phyloP scores from a whole-genome alignment of 192 early-diverging fungal species.

The Rhizophagus sp. region DNA sequence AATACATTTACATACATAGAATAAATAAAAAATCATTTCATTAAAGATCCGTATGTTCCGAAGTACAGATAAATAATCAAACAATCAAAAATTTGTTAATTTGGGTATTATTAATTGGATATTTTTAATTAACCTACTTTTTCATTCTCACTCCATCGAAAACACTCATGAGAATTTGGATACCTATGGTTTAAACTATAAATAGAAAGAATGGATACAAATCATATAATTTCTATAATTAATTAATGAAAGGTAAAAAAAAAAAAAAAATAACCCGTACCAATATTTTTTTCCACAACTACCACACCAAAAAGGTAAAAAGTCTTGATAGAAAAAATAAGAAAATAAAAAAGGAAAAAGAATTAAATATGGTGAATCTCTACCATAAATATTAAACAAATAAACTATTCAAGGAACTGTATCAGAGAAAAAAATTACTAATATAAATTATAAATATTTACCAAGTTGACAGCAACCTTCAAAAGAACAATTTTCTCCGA shows the following conservation, averaged over 20 bases:
- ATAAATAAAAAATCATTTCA: too few species aligned
- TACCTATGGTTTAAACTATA: conserved; percentile 37
- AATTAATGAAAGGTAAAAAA: background rate
- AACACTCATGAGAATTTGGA: conserved; percentile 32
- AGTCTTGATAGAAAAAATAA: background rate
- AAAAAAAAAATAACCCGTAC: background rate
- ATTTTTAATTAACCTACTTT: conserved; percentile 21
- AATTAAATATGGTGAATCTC: background rate
- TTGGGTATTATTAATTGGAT: background rate
- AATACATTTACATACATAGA: background rate
- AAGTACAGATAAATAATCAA: background rate
- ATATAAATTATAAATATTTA: background rate
- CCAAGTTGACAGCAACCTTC: background rate
- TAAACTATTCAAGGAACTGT: too few species aligned
- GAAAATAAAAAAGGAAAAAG: background rate
- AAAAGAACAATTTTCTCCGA: background rate
- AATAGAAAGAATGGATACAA: too few species aligned
- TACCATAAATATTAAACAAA: background rate
- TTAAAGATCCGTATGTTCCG: too few species aligned
- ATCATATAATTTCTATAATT: too few species aligned
- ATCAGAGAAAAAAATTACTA: too few species aligned
- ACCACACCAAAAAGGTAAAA: background rate
- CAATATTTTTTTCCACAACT: conserved; percentile 6
- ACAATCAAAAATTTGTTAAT: too few species aligned
- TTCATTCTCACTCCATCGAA: conserved; percentile 16